Evolutionary conservation across 2,329 filamentous ascomycete species (phyloP), one percentile per base, ranked within the genome.

Genomic region (Fusarium nanum): DNA sequence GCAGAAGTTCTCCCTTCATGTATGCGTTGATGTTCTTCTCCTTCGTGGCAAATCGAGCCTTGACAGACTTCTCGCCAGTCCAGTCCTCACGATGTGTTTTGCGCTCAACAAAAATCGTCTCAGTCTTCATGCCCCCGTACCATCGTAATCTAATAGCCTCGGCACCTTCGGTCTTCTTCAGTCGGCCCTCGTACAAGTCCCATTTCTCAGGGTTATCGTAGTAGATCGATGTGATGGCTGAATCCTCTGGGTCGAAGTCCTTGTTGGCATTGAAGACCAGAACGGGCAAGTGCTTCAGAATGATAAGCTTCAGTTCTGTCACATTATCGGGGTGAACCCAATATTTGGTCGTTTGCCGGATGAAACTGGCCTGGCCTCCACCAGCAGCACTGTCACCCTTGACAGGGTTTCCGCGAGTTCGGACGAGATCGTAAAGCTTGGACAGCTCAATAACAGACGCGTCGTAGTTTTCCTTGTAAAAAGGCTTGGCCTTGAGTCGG

Each of bases 301-400:
- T 94, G 77, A 99, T 95, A 80, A 99, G 90, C 84, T 99, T 99
- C 67, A 99, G 83, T 83, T 99, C 96, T 7, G 96, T 98, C 74
- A 99, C 96, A 77, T 99, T 99, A 81, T 98, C 96, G 5, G 93
- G 93, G 77, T 99, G 96, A 47, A 99, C 96, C 96, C 96, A 99
- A 84, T 99, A 99, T 81, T 99, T 99, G 32, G 96, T 99, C 1
- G 96, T 99, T 78, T 98, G 93, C 64, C 96, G 92, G 67, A 99
- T 90, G 78, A 99, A 99, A 84, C 92, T 98, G 77, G 94, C 95
- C 81, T 99, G 96, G 69, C 88, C 89, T 58, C 95, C 96, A 74
- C 96, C 96, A 18, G 96, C 96, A 10, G 94, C 85, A 73, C 93
- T 93, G 80, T 99, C 96, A 60, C 96, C 96, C 82, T 93, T 94